Percentiles rank a stretch among this genome's conserved stretches.
phyloP scores from a whole-genome alignment of 106 monocot species.

The Narthecium ossifragum region DNA sequence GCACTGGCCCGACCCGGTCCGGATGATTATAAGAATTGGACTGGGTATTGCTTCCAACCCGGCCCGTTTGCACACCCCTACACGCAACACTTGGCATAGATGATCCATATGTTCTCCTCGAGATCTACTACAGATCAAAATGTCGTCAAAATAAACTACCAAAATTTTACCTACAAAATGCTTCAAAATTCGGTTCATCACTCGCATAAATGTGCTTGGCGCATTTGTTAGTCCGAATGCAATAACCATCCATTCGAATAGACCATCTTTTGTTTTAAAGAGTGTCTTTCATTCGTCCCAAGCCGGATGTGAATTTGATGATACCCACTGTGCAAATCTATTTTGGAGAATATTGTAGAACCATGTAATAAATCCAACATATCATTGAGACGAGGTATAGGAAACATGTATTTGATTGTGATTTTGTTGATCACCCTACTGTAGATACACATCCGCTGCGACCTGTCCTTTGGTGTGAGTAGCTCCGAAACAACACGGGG shows the following conservation, averaged over 20 bases:
- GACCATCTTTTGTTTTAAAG: background rate
- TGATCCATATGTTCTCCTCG: background rate
- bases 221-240: background rate
- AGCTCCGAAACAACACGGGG: too few species aligned
- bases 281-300: background rate
- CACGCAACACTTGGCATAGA: background rate
- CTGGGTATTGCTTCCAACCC: too few species aligned
- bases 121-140: too few species aligned
- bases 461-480: too few species aligned
- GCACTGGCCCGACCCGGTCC: too few species aligned
- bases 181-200: background rate
- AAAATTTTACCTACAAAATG: background rate
- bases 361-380: background rate
- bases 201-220: background rate
- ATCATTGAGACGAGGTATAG: background rate
- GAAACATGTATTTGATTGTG: background rate
- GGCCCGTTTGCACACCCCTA: too few species aligned
- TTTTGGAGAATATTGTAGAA: background rate
- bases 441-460: background rate
- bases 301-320: background rate
- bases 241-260: slow-evolving; percentile 2
- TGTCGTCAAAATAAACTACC: background rate
- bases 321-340: background rate
- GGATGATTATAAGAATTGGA: too few species aligned
- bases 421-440: background rate